A percentile compares a stretch with the other conserved stretches of the same genome.
Conservation (phyloP, 2,329 filamentous ascomycete species). For the Penicillium sp. region DNA sequence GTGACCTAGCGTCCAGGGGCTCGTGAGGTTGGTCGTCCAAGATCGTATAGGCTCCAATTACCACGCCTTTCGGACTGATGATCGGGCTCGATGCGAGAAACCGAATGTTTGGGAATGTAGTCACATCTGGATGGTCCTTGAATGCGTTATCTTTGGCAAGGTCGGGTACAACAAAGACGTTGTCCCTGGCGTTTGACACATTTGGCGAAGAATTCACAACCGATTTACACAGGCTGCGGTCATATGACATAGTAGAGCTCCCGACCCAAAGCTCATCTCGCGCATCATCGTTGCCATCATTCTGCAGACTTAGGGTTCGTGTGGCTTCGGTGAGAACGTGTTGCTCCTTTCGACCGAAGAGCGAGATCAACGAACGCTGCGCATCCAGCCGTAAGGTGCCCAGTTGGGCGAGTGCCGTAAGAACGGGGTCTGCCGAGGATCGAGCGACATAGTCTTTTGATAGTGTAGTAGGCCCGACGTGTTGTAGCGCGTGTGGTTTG, state of each 20-base stretch:
- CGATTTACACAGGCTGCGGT: slow-evolving; percentile 14
- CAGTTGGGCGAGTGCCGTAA: slow-evolving; percentile 33
- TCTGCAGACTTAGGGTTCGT: slow-evolving; percentile 17
- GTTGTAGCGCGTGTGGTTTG: slow-evolving; percentile 1
- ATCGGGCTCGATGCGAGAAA: slow-evolving; percentile 61
- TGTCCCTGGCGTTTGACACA: not conserved
- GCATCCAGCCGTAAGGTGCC: slow-evolving; percentile 25
- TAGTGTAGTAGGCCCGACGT: slow-evolving; percentile 2
- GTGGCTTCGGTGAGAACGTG: slow-evolving; percentile 32
- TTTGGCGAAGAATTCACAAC: not conserved
- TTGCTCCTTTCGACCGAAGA: slow-evolving; percentile 28
- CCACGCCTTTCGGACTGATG: slow-evolving; percentile 52
- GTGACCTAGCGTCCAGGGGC: slow-evolving; percentile 43
- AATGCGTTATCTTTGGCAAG: slow-evolving; percentile 34
- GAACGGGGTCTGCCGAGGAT: slow-evolving; percentile 16
- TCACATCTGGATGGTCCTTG: slow-evolving; percentile 32
- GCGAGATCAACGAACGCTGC: slow-evolving; percentile 27
- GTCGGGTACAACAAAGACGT: slow-evolving; percentile 31
- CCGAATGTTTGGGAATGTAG: slow-evolving; percentile 27
- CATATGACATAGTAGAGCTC: slow-evolving; percentile 17
- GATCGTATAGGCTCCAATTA: slow-evolving; percentile 60
- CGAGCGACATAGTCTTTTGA: slow-evolving; percentile 1
- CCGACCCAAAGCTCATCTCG: slow-evolving; percentile 16
- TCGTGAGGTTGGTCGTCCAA: slow-evolving; percentile 54
- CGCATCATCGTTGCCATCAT: slow-evolving; percentile 8